These are phyloP conservation scores for Solanum appendiculatum DNA, from an alignment of 257 asterid genomes.

Conservation along the genomic window DNA sequence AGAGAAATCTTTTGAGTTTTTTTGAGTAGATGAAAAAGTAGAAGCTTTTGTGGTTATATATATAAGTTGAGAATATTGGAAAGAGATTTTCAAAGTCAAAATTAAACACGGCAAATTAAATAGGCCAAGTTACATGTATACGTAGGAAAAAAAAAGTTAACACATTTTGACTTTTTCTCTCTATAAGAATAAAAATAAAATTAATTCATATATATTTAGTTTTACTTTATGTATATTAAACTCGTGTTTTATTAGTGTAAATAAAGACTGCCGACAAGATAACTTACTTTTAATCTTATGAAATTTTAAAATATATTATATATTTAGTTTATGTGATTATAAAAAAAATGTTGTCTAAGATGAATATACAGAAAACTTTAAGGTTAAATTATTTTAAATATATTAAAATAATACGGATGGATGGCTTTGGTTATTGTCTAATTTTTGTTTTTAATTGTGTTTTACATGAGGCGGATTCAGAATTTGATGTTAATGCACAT, in stretches of 20 bases:
- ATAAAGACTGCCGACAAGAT: background rate
- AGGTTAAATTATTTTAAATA: background rate
- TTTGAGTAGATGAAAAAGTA: too few species aligned
- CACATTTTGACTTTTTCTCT: background rate
- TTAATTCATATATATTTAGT: background rate
- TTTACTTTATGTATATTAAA: background rate
- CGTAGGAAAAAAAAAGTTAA: background rate
- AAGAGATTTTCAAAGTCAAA: too few species aligned
- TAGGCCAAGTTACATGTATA: background rate
- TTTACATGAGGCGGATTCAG: background rate
- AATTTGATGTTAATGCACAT: background rate
- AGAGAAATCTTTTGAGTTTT: too few species aligned
- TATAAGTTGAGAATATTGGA: too few species aligned
- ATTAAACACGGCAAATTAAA: background rate
- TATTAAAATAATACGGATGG: background rate
- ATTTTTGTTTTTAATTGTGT: too few species aligned
- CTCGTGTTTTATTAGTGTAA: background rate
- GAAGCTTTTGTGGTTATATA: too few species aligned
- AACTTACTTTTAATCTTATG: too few species aligned
- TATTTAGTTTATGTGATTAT: background rate
- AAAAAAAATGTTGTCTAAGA: background rate
- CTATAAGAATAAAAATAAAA: too few species aligned
- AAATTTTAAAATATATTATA: too few species aligned
- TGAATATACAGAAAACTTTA: background rate
- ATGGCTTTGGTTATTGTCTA: too few species aligned